Evolutionary conservation across 352 stramenopile genomes (phyloP).

Genomic region (Thraustochytrium sp.): DNA sequence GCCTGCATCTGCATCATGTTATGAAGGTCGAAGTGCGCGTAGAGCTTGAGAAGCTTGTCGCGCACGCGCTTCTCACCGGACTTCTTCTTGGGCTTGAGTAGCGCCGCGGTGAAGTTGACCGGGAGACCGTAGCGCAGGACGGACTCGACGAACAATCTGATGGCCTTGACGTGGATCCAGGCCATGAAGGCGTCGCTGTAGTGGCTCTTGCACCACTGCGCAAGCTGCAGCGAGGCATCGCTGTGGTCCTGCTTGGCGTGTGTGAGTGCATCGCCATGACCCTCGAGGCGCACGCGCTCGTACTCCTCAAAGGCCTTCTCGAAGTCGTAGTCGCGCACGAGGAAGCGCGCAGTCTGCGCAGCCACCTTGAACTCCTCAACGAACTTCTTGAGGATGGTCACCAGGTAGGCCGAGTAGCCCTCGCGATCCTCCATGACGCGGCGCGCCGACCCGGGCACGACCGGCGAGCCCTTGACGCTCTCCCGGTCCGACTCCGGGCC

Average conservation of each 20-base stretch:
- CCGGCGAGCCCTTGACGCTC: slow-evolving; percentile 84
- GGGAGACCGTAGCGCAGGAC: slow-evolving; percentile 94
- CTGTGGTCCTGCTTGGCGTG: slow-evolving; percentile 51
- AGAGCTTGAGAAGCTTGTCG: slow-evolving; percentile 69
- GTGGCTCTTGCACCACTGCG: slow-evolving; percentile 95
- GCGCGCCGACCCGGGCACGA: slow-evolving; percentile 54
- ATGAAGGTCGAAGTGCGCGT: slow-evolving; percentile 59
- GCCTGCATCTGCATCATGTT: slow-evolving; percentile 46
- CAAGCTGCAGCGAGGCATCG: slow-evolving; percentile 68
- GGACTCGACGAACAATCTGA: slow-evolving; percentile 94
- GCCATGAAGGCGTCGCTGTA: slow-evolving; percentile 95
- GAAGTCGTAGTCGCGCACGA: slow-evolving; percentile 78
- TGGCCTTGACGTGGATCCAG: slow-evolving; percentile 97
- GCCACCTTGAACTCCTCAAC: slow-evolving; percentile 61
- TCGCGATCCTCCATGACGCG: slow-evolving; percentile 77
- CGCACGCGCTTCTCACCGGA: slow-evolving; percentile 71
- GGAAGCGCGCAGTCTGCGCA: slow-evolving; percentile 55
- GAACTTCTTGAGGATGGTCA: slow-evolving; percentile 90
- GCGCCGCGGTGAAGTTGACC: slow-evolving; percentile 73
- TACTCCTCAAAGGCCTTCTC: slow-evolving; percentile 78
- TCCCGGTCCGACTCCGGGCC: slow-evolving; percentile 79
- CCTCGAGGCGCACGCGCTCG: slow-evolving; percentile 67
- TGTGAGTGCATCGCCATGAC: slow-evolving; percentile 56
- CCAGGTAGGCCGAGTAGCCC: slow-evolving; percentile 76
- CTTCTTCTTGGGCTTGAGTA: slow-evolving; percentile 58